Conservation (phyloP, 495 filamentous ascomycete species). For the Pseudoneurospora amorphoporcata region DNA sequence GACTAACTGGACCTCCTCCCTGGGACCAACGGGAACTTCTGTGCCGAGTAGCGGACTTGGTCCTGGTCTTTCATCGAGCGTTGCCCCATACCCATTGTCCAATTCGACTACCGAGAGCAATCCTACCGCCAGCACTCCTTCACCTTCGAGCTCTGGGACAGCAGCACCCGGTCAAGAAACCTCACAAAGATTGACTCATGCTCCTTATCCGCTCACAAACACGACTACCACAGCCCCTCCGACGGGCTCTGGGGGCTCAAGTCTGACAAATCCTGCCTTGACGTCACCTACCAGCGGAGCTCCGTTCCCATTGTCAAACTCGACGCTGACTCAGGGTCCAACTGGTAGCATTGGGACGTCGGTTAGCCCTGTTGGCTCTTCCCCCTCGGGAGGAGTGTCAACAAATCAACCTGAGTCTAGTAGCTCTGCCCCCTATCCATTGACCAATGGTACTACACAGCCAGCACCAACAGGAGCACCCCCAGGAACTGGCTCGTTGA, state of each 20-base stretch:
- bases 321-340: not conserved
- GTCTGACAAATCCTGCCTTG: not conserved
- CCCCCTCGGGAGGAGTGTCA: not conserved
- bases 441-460: slow-evolving; percentile 4
- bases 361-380: not conserved
- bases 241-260: slow-evolving; percentile 2
- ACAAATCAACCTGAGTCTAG: not conserved
- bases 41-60: not conserved
- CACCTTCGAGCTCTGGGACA: not conserved
- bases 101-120: slow-evolving; percentile 9
- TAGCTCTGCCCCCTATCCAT: slow-evolving; percentile 3
- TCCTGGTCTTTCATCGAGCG: not conserved
- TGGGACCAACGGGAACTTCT: slow-evolving; percentile 3
- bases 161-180: not conserved
- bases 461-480: not conserved
- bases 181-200: not conserved
- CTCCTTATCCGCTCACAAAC: slow-evolving; percentile 6
- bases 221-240: slow-evolving; percentile 2
- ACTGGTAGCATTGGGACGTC: not conserved
- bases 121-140: not conserved
- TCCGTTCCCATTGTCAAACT: slow-evolving; percentile 18
- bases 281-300: not conserved
- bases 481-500: not conserved
- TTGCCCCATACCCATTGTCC: slow-evolving; percentile 13
- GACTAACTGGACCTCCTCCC: not conserved